A percentile compares a stretch with the other conserved stretches of the same genome.
Conservation (phyloP, 2,329 filamentous ascomycete genomes). For the Trichoderma sp. region DNA sequence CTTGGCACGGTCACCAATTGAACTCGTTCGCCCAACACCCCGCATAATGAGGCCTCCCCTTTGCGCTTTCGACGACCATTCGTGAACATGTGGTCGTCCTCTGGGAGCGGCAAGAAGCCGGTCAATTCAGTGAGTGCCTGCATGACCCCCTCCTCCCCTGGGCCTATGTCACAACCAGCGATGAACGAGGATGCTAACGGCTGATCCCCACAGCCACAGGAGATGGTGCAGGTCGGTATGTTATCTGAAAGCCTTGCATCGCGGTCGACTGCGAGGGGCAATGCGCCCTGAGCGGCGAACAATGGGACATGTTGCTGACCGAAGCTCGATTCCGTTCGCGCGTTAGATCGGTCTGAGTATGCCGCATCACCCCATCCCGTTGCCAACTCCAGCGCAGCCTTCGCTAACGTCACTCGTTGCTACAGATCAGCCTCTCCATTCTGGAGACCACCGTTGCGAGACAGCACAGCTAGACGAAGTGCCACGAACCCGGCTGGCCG, state of each 20-base stretch:
- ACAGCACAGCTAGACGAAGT: conserved; percentile 55
- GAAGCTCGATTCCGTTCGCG: conserved; percentile 29
- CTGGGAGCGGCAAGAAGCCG: conserved; percentile 68
- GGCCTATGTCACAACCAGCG: conserved; percentile 20
- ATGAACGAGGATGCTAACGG: conserved; percentile 38
- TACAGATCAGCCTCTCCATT: conserved; percentile 82
- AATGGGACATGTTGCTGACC: conserved; percentile 33
- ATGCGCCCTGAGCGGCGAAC: conserved; percentile 12
- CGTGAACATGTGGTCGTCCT: conserved; percentile 64
- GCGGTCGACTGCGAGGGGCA: neutral
- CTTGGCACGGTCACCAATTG: conserved; percentile 1
- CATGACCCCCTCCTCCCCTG: conserved; percentile 21
- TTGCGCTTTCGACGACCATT: conserved; percentile 33
- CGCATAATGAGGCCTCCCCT: conserved; percentile 38
- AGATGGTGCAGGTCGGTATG: conserved; percentile 99
- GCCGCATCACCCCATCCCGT: conserved; percentile 35
- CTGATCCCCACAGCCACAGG: conserved; percentile 59
- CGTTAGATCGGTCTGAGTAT: conserved; percentile 64
- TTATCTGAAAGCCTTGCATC: conserved; percentile 30
- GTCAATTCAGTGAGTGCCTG: conserved; percentile 65
- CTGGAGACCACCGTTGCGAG: conserved; percentile 65
- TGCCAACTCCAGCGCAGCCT: conserved; percentile 18
- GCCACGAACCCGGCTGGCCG: conserved; percentile 44
- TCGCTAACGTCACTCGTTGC: conserved; percentile 34
- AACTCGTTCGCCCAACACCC: conserved; percentile 21